These are phyloP conservation scores for Penicillium sp. DNA, from an alignment of 2,329 filamentous ascomycete genomes.

Conservation along the genomic window DNA sequence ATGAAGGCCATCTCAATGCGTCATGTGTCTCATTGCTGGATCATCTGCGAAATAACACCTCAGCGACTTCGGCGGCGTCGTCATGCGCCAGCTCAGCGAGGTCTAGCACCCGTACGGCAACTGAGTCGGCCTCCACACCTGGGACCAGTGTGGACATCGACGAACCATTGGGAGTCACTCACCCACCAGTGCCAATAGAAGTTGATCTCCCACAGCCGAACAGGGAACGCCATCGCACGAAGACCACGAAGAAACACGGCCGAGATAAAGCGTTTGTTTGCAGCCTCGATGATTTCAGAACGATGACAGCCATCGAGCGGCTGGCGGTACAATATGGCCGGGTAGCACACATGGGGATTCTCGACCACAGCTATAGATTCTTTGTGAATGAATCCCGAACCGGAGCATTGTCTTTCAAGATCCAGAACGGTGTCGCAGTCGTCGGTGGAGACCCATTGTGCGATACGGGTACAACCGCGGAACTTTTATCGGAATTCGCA, in stretches of 20 bases:
- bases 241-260: background rate
- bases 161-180: background rate
- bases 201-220: background rate
- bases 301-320: slow-evolving; percentile 29
- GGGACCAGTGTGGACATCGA: slow-evolving; percentile 17
- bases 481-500: slow-evolving; percentile 37
- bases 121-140: slow-evolving; percentile 11
- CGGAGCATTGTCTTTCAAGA: slow-evolving; percentile 41
- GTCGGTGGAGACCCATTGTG: slow-evolving; percentile 43
- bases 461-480: slow-evolving; percentile 20
- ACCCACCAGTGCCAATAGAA: background rate
- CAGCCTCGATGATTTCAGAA: slow-evolving; percentile 32
- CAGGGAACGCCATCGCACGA: background rate
- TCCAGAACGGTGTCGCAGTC: slow-evolving; percentile 37
- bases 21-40: slow-evolving; percentile 17
- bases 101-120: slow-evolving; percentile 17
- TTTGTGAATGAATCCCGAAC: slow-evolving; percentile 38
- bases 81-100: slow-evolving; percentile 16
- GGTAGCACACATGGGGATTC: slow-evolving; percentile 45
- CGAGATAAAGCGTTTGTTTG: slow-evolving; percentile 21
- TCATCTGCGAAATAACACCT: slow-evolving; percentile 14
- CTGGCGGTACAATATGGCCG: slow-evolving; percentile 36
- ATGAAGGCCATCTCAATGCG: background rate
- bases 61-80: slow-evolving; percentile 1
- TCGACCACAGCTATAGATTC: slow-evolving; percentile 42